Evolutionary conservation across 225 moss, liverwort and hornwort genomes (phyloP).

Genomic region (Thuidium tamariscinum): DNA sequence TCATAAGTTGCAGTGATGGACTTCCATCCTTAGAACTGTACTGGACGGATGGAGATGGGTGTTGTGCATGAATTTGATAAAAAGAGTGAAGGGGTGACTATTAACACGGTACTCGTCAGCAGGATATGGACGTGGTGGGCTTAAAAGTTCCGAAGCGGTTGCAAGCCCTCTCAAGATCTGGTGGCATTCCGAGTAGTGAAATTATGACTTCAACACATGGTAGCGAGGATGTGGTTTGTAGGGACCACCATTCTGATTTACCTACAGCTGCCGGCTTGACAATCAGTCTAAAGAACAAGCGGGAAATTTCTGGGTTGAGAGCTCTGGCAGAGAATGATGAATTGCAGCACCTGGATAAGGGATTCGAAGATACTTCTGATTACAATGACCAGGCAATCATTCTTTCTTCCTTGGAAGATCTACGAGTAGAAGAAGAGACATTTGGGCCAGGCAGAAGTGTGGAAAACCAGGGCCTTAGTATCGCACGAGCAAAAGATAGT

Average conservation of each 20-base stretch:
- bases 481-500: background rate
- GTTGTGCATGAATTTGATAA: background rate
- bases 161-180: background rate
- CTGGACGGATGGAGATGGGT: background rate
- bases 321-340: constrained; percentile 20
- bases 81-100: background rate
- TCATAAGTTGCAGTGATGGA: background rate
- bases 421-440: background rate
- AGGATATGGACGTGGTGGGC: constrained; percentile 9
- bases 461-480: background rate
- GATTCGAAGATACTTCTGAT: background rate
- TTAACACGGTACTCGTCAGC: background rate
- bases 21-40: background rate
- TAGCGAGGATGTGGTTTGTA: background rate
- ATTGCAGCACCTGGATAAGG: background rate
- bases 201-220: background rate
- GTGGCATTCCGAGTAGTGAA: background rate
- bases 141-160: background rate
- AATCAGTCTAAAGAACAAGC: background rate
- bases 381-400: background rate
- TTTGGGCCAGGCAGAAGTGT: background rate
- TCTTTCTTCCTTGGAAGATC: background rate
- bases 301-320: constrained; percentile 24
- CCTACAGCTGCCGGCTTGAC: background rate
- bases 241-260: background rate